Evolutionary conservation across 305 asterid genomes (phyloP).

Genomic region (Salvia sclarea): DNA sequence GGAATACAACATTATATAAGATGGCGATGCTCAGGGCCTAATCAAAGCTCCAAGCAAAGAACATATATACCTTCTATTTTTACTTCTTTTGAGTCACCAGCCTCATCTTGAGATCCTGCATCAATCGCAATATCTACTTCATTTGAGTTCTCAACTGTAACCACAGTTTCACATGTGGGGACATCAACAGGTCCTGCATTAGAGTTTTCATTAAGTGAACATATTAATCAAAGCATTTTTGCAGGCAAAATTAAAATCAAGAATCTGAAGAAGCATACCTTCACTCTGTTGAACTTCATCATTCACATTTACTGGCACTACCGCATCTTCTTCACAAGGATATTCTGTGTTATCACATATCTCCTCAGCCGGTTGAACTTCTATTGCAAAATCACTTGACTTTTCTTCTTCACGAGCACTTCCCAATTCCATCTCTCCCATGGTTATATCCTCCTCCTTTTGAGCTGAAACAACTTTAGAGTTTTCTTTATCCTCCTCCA

Average conservation of each 20-base stretch:
- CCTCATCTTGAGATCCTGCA: not conserved
- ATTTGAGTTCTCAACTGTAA: constrained; percentile 21
- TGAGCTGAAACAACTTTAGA: constrained; percentile 29
- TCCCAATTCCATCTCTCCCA: not conserved
- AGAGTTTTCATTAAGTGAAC: not conserved
- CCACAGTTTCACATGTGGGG: constrained; percentile 24
- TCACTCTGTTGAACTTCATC: constrained; percentile 25
- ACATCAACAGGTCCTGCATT: constrained; percentile 21
- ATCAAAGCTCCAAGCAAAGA: not conserved
- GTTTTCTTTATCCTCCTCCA: constrained; percentile 32
- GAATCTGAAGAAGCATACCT: constrained; percentile 24
- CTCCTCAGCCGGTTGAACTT: constrained; percentile 8
- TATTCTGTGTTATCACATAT: constrained; percentile 13
- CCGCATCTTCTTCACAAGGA: constrained; percentile 22
- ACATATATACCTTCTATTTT: not conserved
- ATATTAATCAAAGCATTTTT: not conserved
- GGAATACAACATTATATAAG: not conserved
- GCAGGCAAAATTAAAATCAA: not conserved
- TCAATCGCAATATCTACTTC: not conserved
- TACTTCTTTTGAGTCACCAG: constrained; percentile 17
- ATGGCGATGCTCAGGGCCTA: not conserved
- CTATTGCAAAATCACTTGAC: not conserved
- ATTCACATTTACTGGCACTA: not conserved
- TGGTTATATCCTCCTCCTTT: constrained; percentile 18
- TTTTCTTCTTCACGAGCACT: constrained; percentile 3